These are phyloP conservation scores for Xylaria grammica DNA, from an alignment of 495 filamentous ascomycete genomes.

Conservation along the genomic window DNA sequence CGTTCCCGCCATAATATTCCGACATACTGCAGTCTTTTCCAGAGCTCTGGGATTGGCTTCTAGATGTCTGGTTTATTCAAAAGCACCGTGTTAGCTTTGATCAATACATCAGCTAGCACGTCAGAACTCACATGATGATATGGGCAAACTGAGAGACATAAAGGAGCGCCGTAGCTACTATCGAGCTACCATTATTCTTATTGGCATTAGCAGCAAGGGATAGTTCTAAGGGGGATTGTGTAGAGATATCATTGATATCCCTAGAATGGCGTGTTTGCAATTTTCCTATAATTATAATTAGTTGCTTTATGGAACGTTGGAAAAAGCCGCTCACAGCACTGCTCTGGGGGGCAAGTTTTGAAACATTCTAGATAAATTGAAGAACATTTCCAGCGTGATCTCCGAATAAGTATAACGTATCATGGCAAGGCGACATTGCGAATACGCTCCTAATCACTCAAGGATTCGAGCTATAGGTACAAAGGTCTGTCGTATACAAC, in stretches of 20 bases:
- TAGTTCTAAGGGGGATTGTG: background rate
- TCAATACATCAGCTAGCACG: too few relatives aligned
- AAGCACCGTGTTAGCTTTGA: background rate
- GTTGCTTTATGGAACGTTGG: background rate
- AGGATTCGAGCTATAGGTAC: background rate
- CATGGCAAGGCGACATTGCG: background rate
- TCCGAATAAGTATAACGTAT: background rate
- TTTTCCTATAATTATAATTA: background rate
- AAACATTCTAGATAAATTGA: background rate
- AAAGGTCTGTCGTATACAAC: too few relatives aligned
- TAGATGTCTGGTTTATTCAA: background rate
- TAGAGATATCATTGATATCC: background rate
- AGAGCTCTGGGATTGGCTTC: background rate
- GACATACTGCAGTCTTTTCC: background rate
- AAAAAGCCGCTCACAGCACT: background rate
- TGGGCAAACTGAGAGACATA: background rate
- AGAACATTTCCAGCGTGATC: background rate
- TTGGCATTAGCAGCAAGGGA: background rate
- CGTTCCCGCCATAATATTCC: conserved; percentile 14
- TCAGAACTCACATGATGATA: background rate
- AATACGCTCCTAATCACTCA: background rate
- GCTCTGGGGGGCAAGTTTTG: background rate
- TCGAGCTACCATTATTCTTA: background rate
- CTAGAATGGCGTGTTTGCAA: background rate
- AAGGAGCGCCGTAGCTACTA: background rate